Percentiles rank a stretch among this genome's conserved stretches.
Conservation (phyloP, 139 green algal genomes). For the Tetradesmus lagerheimii region DNA sequence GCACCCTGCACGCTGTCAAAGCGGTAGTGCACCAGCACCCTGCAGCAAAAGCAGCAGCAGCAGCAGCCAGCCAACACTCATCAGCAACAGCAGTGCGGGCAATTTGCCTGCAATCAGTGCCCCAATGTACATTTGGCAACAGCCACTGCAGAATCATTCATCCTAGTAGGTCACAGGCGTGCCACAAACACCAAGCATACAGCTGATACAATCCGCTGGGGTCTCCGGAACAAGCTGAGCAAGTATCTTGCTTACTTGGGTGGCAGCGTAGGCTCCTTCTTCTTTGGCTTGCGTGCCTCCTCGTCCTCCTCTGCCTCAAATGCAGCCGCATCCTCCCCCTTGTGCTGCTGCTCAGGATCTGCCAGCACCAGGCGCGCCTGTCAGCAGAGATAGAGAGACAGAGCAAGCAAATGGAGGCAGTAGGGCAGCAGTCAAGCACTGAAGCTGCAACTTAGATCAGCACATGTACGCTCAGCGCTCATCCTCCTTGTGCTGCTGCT, state of each 20-base stretch:
- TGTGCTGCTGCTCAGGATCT: neutral
- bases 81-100: neutral
- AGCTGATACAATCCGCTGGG: too few relatives aligned
- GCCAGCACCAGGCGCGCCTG: neutral
- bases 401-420: neutral
- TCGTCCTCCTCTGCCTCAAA: neutral
- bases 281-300: neutral
- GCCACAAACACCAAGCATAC: too few relatives aligned
- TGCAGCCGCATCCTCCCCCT: neutral
- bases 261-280: neutral
- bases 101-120: neutral
- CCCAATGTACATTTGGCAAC: too few relatives aligned
- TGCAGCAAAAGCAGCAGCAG: slow-evolving; percentile 12
- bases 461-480: too few relatives aligned
- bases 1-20: slow-evolving; percentile 51
- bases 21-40: slow-evolving; percentile 48
- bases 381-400: too few relatives aligned
- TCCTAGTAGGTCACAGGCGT: too few relatives aligned
- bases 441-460: too few relatives aligned
- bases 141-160: too few relatives aligned
- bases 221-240: too few relatives aligned
- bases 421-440: too few relatives aligned
- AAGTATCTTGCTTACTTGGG: neutral
- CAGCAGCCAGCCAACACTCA: neutral
- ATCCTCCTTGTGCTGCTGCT: neutral